Evolutionary conservation across 768 basidiomycete species (phyloP).

Genomic region (Pholiota conissans): DNA sequence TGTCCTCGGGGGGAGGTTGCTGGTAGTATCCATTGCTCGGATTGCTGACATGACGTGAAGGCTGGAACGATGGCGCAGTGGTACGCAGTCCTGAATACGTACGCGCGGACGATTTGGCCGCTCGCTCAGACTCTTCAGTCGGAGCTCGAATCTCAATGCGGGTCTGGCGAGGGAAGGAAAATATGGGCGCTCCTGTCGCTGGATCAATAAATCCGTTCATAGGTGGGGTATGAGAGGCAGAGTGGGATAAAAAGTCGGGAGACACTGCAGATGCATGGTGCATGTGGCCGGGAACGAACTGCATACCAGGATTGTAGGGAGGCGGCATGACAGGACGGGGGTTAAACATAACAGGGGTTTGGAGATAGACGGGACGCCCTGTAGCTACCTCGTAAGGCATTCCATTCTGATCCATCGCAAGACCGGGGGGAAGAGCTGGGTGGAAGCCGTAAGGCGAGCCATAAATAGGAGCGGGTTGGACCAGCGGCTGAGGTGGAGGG

Average conservation of each 20-base stretch:
- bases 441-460: slow-evolving; percentile 68
- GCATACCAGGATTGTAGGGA: slow-evolving; percentile 44
- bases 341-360: slow-evolving; percentile 61
- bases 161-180: slow-evolving; percentile 70
- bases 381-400: slow-evolving; percentile 83
- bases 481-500: slow-evolving; percentile 21
- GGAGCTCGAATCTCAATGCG: slow-evolving; percentile 77
- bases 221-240: slow-evolving; percentile 59
- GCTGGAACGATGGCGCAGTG: slow-evolving; percentile 51
- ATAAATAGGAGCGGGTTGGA: slow-evolving; percentile 56
- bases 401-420: slow-evolving; percentile 73
- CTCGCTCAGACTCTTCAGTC: slow-evolving; percentile 32
- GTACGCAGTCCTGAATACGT: slow-evolving; percentile 46
- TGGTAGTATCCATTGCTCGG: slow-evolving; percentile 26
- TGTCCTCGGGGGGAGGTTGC: slow-evolving; percentile 22
- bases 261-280: slow-evolving; percentile 60
- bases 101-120: slow-evolving; percentile 30
- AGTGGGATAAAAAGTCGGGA: slow-evolving; percentile 59
- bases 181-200: slow-evolving; percentile 65
- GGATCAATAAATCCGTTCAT: slow-evolving; percentile 67
- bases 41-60: slow-evolving; percentile 30
- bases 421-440: slow-evolving; percentile 66
- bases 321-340: slow-evolving; percentile 65
- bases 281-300: slow-evolving; percentile 64
- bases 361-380: slow-evolving; percentile 76